phyloP scores from a whole-genome alignment of 148 eudicot species.

The Talinum fruticosum region DNA sequence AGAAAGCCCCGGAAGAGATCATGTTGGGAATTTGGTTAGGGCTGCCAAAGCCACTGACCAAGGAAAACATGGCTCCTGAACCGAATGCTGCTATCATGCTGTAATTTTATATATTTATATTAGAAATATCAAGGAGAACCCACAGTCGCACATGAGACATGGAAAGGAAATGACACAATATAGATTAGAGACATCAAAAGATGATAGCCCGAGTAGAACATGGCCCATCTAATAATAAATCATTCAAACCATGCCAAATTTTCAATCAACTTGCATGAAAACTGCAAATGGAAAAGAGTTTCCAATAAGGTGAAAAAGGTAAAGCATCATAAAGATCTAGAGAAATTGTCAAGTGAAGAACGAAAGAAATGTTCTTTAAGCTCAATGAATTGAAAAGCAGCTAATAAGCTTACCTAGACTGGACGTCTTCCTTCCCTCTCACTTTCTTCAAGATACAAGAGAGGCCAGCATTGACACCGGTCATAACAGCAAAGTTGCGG shows the following conservation, averaged over 20 bases:
- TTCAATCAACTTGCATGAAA: not conserved
- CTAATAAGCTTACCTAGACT: conserved; percentile 49
- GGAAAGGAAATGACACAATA: not conserved
- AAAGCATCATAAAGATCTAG: too few relatives aligned
- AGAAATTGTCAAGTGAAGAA: too few relatives aligned
- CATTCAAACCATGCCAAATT: not conserved
- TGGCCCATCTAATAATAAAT: not conserved
- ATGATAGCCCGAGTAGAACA: not conserved
- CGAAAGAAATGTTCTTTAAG: too few relatives aligned
- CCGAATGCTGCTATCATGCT: conserved; percentile 98
- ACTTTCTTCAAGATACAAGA: conserved; percentile 77
- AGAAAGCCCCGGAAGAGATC: conserved; percentile 69
- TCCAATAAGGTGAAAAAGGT: too few relatives aligned
- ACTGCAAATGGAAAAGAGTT: too few relatives aligned
- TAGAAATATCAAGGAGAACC: not conserved
- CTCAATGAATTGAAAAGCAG: not conserved
- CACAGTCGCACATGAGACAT: not conserved
- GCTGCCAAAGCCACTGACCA: conserved; percentile 93
- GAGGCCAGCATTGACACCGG: conserved; percentile 87
- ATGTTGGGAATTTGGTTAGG: conserved; percentile 70
- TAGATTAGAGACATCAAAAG: not conserved
- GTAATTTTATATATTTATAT: conserved; percentile 24
- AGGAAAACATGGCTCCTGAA: conserved; percentile 80
- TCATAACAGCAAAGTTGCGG: conserved; percentile 98
- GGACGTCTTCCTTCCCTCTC: conserved; percentile 93